phyloP scores from a whole-genome alignment of 1,284 basidiomycete species.

The Hymenochaete sp. region DNA sequence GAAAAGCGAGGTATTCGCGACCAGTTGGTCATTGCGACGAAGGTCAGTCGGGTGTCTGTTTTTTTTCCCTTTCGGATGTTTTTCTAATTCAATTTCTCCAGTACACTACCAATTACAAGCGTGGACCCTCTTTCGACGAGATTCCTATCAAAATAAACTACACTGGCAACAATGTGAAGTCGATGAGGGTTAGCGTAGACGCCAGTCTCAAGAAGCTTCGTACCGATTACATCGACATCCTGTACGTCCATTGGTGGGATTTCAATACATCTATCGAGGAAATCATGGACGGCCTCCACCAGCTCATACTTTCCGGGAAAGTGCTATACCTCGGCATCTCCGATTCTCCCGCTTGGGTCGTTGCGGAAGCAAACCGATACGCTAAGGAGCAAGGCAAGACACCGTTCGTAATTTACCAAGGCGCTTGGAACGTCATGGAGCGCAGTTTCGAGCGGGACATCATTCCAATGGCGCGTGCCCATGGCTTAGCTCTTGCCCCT shows the following conservation, averaged over 20 bases:
- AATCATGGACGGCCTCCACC: constrained; percentile 31
- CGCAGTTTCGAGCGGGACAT: constrained; percentile 54
- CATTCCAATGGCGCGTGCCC: constrained; percentile 42
- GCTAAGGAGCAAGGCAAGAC: constrained; percentile 39
- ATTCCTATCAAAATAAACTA: constrained; percentile 24
- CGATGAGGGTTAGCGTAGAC: constrained; percentile 22
- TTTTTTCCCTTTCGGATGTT: neutral
- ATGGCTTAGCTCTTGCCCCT: constrained; percentile 33
- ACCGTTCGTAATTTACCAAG: constrained; percentile 52
- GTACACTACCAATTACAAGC: constrained; percentile 26
- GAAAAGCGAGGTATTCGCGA: constrained; percentile 28
- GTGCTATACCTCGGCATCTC: constrained; percentile 31
- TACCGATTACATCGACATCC: constrained; percentile 35
- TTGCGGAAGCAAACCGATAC: constrained; percentile 44
- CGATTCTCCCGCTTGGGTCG: constrained; percentile 49
- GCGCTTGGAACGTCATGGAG: constrained; percentile 40
- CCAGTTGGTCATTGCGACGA: constrained; percentile 33
- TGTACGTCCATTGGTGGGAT: constrained; percentile 31
- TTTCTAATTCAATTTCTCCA: neutral
- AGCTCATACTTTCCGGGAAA: constrained; percentile 29
- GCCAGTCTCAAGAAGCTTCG: constrained; percentile 28
- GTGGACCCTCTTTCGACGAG: constrained; percentile 14
- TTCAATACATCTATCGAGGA: constrained; percentile 28
- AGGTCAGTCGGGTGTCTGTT: constrained; percentile 6
- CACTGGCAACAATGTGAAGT: constrained; percentile 25